Percentiles rank a stretch among this genome's conserved stretches.
These are phyloP conservation scores for Agroathelia rolfsii DNA, from an alignment of 1,284 basidiomycete genomes.

Conservation along the genomic window DNA sequence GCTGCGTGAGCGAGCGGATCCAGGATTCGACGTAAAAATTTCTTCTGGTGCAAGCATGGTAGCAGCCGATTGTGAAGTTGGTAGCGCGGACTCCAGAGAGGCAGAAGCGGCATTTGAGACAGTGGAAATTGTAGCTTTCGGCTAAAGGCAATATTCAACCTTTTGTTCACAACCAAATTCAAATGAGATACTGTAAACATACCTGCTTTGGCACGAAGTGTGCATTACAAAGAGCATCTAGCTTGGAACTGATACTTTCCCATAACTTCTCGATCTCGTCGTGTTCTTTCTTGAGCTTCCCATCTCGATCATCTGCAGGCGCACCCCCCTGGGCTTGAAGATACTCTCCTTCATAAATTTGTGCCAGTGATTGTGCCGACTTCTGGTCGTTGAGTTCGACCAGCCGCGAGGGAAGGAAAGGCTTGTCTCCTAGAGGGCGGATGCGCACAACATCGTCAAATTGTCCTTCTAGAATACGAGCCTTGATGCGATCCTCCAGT, in stretches of 20 bases:
- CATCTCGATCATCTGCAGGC: constrained; percentile 71
- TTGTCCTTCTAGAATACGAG: constrained; percentile 75
- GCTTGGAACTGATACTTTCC: constrained; percentile 80
- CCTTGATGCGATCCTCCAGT: constrained; percentile 89
- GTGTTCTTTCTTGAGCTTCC: constrained; percentile 84
- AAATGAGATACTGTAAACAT: constrained; percentile 22
- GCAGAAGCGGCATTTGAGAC: constrained; percentile 79
- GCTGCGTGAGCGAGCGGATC: constrained; percentile 51
- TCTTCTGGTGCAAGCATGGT: constrained; percentile 94
- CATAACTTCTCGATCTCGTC: constrained; percentile 77
- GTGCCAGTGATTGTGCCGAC: constrained; percentile 82
- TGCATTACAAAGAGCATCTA: constrained; percentile 91
- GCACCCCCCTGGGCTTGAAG: constrained; percentile 51
- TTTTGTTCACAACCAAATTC: constrained; percentile 3
- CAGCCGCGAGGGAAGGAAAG: constrained; percentile 84
- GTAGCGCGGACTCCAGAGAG: constrained; percentile 86
- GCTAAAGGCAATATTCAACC: constrained; percentile 36
- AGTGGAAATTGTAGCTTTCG: constrained; percentile 84
- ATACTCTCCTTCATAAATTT: constrained; percentile 96
- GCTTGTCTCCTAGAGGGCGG: constrained; percentile 69
- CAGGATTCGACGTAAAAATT: constrained; percentile 55
- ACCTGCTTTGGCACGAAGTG: constrained; percentile 95
- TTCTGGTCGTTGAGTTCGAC: constrained; percentile 88
- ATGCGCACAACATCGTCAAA: constrained; percentile 91
- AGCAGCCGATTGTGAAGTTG: constrained; percentile 65